Evolutionary conservation across 75 land plant species (phyloP), one percentile per base, ranked within the genome.

Genomic region (Azolla pinnata): DNA sequence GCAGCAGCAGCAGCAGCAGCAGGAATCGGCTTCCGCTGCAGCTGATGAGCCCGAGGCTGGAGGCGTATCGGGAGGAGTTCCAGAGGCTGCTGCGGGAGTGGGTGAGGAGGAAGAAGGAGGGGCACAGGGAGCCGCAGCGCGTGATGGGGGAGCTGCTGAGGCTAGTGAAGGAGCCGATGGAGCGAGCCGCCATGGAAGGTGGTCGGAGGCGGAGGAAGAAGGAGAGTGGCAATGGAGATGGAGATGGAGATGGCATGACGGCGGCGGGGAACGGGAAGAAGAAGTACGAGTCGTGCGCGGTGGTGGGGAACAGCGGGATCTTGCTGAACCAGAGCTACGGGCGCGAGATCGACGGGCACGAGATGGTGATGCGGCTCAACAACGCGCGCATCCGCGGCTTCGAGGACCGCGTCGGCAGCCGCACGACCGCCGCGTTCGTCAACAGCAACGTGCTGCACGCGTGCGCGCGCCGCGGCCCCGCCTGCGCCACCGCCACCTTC

Each of bases 11-110:
- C n/a, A n/a, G n/a, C n/a, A n/a, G n/a, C n/a, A n/a, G n/a, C n/a
- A n/a, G n/a, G n/a, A n/a, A n/a, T n/a, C n/a, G 59, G 54, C 30
- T 33, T 29, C 77, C 73, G 1, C 40, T 66, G 2, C 51, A 45
- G 33, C 61, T 78, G 17, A 50, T 53, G 8, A 73, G 70, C 8
- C 62, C 74, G 1, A 32, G 65, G 54, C 77, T 70, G 42, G 65
- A 68, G n/a, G 64, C 75, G 7, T 54, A 62, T 33, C 77, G 75
- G 80, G 63, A 73, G 0, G 70, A 73, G 25, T 85, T 85, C 64
- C 67, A 80, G 16, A 54, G 60, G 18, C 10, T 40, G 7, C 68
- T 86, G 35, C 64, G 57, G 1, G 52, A 19, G 17, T 80, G 90
- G 86, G 62, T 63, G 4, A 27, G 71, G 35, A 77, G 52, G 27